Percentiles rank a stretch among this genome's conserved stretches.
Evolutionary conservation across 805 yeast genomes (phyloP).

Genomic region (Wickerhamiella musiphila): DNA sequence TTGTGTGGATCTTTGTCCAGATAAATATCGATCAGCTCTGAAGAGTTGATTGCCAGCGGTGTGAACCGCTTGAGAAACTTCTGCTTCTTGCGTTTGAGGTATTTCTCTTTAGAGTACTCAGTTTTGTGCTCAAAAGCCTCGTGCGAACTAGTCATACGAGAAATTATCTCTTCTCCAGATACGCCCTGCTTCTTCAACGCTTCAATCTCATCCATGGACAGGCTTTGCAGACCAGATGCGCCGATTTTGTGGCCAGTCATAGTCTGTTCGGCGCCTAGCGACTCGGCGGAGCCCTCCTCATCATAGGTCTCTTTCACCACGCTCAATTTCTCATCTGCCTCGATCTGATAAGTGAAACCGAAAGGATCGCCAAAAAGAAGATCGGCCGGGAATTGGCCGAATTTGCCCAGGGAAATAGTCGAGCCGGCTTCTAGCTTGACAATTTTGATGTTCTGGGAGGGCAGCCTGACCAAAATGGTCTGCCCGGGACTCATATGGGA

Average conservation of each 20-base stretch:
- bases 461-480: slow-evolving; percentile 52
- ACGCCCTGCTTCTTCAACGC: slow-evolving; percentile 54
- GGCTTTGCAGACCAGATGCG: slow-evolving; percentile 53
- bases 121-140: slow-evolving; percentile 80
- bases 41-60: slow-evolving; percentile 55
- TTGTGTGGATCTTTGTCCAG: slow-evolving; percentile 57
- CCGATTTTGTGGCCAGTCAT: slow-evolving; percentile 48
- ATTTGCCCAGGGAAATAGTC: slow-evolving; percentile 65
- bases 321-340: slow-evolving; percentile 28
- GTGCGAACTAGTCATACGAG: slow-evolving; percentile 68
- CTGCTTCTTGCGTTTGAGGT: slow-evolving; percentile 76
- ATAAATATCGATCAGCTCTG: slow-evolving; percentile 55
- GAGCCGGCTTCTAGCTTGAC: slow-evolving; percentile 48
- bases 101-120: slow-evolving; percentile 76
- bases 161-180: slow-evolving; percentile 66
- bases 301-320: slow-evolving; percentile 20
- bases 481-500: slow-evolving; percentile 28
- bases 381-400: slow-evolving; percentile 67
- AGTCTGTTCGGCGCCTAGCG: slow-evolving; percentile 33
- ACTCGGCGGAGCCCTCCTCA: slow-evolving; percentile 23
- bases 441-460: slow-evolving; percentile 64
- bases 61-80: slow-evolving; percentile 78
- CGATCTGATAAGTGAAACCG: slow-evolving; percentile 80
- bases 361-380: slow-evolving; percentile 64
- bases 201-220: slow-evolving; percentile 71